Conservation (phyloP, 2,329 filamentous ascomycete species). For the Hirsutella minnesotensis region DNA sequence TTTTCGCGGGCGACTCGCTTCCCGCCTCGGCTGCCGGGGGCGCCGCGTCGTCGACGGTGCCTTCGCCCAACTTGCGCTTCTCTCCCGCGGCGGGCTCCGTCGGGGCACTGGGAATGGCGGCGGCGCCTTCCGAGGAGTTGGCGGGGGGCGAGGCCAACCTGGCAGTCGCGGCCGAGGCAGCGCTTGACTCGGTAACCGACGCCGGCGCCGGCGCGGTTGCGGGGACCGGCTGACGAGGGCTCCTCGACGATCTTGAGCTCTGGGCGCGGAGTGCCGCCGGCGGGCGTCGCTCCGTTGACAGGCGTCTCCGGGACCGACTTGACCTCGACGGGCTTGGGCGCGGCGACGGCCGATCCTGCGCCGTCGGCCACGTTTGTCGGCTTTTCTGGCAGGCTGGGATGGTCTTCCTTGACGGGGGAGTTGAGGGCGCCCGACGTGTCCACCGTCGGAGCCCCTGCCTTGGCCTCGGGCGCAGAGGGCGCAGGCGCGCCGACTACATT, state of each 20-base stretch:
- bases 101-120: not conserved
- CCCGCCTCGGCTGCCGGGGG: conserved; percentile 10
- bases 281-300: conserved; percentile 20
- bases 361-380: conserved; percentile 7
- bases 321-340: conserved; percentile 23
- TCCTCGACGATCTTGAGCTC: conserved; percentile 21
- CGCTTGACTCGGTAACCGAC: conserved; percentile 8
- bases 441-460: conserved; percentile 15
- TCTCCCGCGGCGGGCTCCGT: conserved; percentile 10
- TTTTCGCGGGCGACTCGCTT: conserved; percentile 23
- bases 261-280: conserved; percentile 21
- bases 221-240: conserved; percentile 1
- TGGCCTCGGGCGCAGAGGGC: conserved; percentile 15
- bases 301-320: conserved; percentile 24
- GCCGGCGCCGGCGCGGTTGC: not conserved
- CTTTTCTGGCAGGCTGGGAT: conserved; percentile 7
- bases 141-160: not conserved
- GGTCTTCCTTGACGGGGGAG: conserved; percentile 5
- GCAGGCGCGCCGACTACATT: conserved; percentile 16
- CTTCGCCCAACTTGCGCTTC: conserved; percentile 26
- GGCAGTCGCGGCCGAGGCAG: not conserved
- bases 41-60: conserved; percentile 12
- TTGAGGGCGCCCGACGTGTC: conserved; percentile 8
- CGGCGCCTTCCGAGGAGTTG: not conserved
- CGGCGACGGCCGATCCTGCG: conserved; percentile 7